Conservation (phyloP, 208 protist genomes). For the Acanthamoeba sp. region DNA sequence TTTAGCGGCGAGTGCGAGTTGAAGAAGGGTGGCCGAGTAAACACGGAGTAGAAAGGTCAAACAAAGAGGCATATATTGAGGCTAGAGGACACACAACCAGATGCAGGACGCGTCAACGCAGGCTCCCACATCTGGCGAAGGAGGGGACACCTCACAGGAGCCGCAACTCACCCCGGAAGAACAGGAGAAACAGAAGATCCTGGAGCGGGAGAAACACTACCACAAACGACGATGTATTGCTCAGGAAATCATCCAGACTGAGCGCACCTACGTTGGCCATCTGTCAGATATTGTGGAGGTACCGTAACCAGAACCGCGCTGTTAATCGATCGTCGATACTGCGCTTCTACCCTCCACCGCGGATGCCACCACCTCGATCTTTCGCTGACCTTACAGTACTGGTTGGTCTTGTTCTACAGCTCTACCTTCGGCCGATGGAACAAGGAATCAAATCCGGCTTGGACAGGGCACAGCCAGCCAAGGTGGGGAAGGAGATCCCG, state of each 20-base stretch:
- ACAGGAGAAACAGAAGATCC: not conserved
- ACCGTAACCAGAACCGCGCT: no score
- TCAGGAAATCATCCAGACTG: not conserved
- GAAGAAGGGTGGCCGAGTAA: no score
- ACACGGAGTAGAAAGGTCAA: no score
- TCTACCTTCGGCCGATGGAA: conserved; percentile 14
- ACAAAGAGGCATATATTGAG: no score
- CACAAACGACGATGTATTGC: not conserved
- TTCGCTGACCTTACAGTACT: no score
- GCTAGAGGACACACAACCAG: no score
- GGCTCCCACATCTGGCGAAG: no score
- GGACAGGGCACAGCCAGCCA: not conserved
- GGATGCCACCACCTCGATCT: no score
- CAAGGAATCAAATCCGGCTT: not conserved
- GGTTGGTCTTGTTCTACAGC: not conserved
- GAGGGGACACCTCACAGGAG: no score
- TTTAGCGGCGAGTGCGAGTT: no score
- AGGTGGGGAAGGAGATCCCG: not conserved
- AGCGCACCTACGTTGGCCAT: not conserved
- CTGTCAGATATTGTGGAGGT: conserved; percentile 11
- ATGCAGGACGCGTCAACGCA: no score
- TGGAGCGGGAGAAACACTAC: not conserved
- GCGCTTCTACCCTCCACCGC: not conserved
- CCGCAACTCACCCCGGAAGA: not conserved
- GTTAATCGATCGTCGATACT: no score